Percentiles rank a stretch among this genome's conserved stretches.
These are phyloP conservation scores for Clarireedia hainanense DNA, from an alignment of 2,329 filamentous ascomycete species.

Conservation along the genomic window DNA sequence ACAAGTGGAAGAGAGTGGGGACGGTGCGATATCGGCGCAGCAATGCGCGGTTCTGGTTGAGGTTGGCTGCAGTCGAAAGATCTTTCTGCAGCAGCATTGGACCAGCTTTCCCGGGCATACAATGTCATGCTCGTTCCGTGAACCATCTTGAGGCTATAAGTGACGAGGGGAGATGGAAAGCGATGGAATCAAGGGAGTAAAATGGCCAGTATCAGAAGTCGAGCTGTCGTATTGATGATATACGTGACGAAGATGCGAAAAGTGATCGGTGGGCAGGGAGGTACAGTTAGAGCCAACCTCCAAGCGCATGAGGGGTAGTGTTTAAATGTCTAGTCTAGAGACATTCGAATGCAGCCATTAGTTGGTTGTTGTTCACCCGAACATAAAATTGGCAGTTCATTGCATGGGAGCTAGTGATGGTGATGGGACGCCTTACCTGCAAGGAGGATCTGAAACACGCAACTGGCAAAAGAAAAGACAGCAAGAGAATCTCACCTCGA, in stretches of 20 bases:
- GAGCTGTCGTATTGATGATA: conserved; percentile 29
- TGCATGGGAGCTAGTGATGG: too few relatives aligned
- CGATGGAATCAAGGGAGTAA: conserved; percentile 11
- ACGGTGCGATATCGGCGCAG: conserved; percentile 8
- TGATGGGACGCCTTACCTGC: background rate
- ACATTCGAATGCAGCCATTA: too few relatives aligned
- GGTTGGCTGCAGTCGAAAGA: conserved; percentile 16
- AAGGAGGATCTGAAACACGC: conserved; percentile 17
- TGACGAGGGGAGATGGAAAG: background rate
- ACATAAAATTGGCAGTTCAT: too few relatives aligned
- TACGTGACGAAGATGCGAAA: conserved; percentile 6
- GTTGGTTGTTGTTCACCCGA: too few relatives aligned
- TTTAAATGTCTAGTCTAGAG: too few relatives aligned
- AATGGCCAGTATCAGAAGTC: conserved; percentile 17
- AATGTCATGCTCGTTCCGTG: conserved; percentile 12
- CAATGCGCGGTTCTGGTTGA: conserved; percentile 10
- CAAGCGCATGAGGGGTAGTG: too few relatives aligned
- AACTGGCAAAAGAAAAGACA: conserved; percentile 11
- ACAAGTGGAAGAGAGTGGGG: conserved; percentile 3
- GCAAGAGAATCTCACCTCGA: background rate
- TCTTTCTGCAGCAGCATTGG: conserved; percentile 14
- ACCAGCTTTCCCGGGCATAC: conserved; percentile 14
- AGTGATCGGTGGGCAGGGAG: background rate
- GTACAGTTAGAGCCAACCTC: background rate
- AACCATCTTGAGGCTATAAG: conserved; percentile 22